Percentiles rank a stretch among this genome's conserved stretches.
Evolutionary conservation across 2,329 filamentous ascomycete species (phyloP).

Genomic region (Uncinocarpus reesii): DNA sequence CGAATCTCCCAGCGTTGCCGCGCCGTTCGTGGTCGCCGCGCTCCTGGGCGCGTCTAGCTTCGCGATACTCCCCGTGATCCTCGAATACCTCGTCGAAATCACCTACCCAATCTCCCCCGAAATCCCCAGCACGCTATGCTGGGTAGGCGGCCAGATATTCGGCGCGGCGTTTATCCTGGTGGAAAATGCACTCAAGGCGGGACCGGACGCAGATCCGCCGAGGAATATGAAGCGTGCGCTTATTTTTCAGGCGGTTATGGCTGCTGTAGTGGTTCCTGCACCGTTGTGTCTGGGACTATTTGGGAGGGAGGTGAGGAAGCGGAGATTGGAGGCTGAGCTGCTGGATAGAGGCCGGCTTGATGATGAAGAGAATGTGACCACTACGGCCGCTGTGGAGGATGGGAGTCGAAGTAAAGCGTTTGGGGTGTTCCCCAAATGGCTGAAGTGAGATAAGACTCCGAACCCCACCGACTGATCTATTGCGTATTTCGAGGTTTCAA

Average conservation of each 20-base stretch:
- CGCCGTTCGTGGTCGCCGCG: slow-evolving; percentile 64
- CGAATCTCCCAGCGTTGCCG: slow-evolving; percentile 38
- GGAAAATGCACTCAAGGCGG: slow-evolving; percentile 58
- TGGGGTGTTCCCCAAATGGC: not conserved
- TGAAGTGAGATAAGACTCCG: not conserved
- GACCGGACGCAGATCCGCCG: slow-evolving; percentile 46
- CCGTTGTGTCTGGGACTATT: slow-evolving; percentile 62
- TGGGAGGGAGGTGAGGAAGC: slow-evolving; percentile 41
- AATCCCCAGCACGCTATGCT: slow-evolving; percentile 70
- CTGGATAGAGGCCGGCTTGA: not conserved
- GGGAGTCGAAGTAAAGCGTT: not conserved
- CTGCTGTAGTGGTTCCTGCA: slow-evolving; percentile 53
- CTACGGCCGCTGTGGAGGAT: not conserved
- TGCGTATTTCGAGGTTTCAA: not conserved
- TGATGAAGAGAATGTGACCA: not conserved
- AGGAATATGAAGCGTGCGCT: slow-evolving; percentile 64
- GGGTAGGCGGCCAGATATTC: slow-evolving; percentile 75
- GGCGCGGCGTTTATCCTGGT: slow-evolving; percentile 78
- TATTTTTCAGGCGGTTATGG: slow-evolving; percentile 67
- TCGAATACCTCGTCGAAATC: slow-evolving; percentile 81
- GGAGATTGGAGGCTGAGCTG: slow-evolving; percentile 34
- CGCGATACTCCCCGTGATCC: slow-evolving; percentile 65
- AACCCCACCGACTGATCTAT: too few relatives aligned
- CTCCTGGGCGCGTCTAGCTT: slow-evolving; percentile 73
- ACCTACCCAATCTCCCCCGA: slow-evolving; percentile 81